Base-by-base conservation (phyloP, 306 rosid species). In the Medicago truncatula region DNA sequence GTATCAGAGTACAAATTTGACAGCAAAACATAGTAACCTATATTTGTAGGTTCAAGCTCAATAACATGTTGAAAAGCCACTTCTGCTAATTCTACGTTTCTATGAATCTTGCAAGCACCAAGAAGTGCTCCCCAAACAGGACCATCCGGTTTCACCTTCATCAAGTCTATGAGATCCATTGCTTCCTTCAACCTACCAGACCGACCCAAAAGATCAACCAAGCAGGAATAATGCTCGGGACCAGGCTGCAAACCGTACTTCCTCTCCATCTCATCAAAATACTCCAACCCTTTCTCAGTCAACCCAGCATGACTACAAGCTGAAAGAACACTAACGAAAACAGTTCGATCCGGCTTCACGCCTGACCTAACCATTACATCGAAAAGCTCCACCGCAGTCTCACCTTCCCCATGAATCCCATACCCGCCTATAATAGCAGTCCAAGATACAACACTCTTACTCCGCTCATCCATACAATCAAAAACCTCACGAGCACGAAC, bases 61-160 rank as follows among this genome's bases (percentile, higher is more conserved):
- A 85, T 65, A 20, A 88, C 83, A 71, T 73, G 84, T 50, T 81
- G 81, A 83, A 93, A 93, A 23, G 93, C 96, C 67, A 88, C 72
- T 81, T 91, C 97, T 57, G 96, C 98, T 31, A 93, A 77, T 80
- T 86, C 84, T 12, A 86, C 83, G 70, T 88, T 86, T 76, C 83
- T 81, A 82, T 94, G 95, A 66, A 91, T 94, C 81, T 92, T 88
- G 80, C 97, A 94, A 13, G 98, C 96, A 78, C 97, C 93, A 73
- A 94, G 83, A 78, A 94, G 92, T 44, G 97, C 97, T 31, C 97
- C 97, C 95, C 97, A 92, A 60, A 90, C 90, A 56, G 95, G 93
- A 78, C 96, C 98, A 64, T 94, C 97, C 3, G 98, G 93, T 67
- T 81, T 83, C 40, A 83, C 86, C 53, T 80, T 85, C 94, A 90